Conservation (phyloP, 2,329 filamentous ascomycete genomes). For the Diplocarpon rosae region DNA sequence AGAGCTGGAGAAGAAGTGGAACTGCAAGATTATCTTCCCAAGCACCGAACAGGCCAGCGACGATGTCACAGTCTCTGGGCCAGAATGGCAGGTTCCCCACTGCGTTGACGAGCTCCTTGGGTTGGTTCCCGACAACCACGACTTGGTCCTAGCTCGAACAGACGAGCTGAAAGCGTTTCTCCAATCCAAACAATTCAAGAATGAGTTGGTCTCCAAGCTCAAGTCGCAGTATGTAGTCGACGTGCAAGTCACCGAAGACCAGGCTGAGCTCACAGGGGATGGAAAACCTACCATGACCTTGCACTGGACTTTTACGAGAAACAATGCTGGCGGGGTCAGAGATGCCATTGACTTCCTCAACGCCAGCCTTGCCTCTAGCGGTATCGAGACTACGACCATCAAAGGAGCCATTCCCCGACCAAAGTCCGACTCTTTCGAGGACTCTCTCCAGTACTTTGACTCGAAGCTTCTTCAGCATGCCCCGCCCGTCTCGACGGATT, state of each 20-base stretch:
- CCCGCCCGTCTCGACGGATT: conserved; percentile 72
- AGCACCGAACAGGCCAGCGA: conserved; percentile 97
- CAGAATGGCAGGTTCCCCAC: conserved; percentile 95
- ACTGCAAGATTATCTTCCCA: conserved; percentile 97
- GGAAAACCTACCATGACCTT: conserved; percentile 50
- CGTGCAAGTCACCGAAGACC: conserved; percentile 59
- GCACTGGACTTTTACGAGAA: conserved; percentile 79
- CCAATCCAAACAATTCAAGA: conserved; percentile 67
- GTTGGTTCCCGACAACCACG: conserved; percentile 95
- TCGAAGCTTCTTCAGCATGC: conserved; percentile 93
- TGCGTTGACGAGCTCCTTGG: conserved; percentile 93
- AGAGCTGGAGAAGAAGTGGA: conserved; percentile 96
- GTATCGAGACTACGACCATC: conserved; percentile 78
- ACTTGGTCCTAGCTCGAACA: conserved; percentile 71
- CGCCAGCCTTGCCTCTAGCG: conserved; percentile 71
- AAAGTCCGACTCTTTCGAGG: conserved; percentile 98
- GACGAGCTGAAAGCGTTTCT: conserved; percentile 71
- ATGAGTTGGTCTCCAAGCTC: conserved; percentile 72
- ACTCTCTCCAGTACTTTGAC: conserved; percentile 92
- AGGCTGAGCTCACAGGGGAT: conserved; percentile 46
- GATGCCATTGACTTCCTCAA: conserved; percentile 94
- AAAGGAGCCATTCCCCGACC: conserved; percentile 91
- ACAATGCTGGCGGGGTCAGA: conserved; percentile 89
- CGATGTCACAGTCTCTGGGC: conserved; percentile 87
- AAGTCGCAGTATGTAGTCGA: conserved; percentile 89